phyloP scores from a whole-genome alignment of 2,329 filamentous ascomycete genomes.

The Xylaria sp. region DNA sequence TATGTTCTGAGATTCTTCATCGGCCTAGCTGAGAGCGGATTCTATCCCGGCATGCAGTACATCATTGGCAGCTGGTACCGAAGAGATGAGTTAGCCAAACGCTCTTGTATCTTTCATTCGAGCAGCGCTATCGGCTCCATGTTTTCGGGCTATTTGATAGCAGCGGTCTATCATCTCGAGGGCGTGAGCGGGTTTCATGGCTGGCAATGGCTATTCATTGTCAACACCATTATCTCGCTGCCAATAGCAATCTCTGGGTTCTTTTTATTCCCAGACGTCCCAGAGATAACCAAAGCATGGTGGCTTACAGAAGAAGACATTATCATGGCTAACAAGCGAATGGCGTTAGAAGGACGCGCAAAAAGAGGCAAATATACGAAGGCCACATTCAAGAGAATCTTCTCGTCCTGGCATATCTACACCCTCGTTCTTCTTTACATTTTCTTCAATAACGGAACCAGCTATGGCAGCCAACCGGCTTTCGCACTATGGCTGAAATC shows the following conservation, averaged over 20 bases:
- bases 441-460: slow-evolving; percentile 71
- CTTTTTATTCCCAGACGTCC: slow-evolving; percentile 56
- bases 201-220: slow-evolving; percentile 67
- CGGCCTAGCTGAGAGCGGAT: slow-evolving; percentile 48
- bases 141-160: slow-evolving; percentile 66
- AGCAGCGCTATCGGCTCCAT: slow-evolving; percentile 47
- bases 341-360: slow-evolving; percentile 59
- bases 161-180: slow-evolving; percentile 61
- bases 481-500: slow-evolving; percentile 64
- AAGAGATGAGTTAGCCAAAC: slow-evolving; percentile 58
- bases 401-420: slow-evolving; percentile 74
- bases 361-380: slow-evolving; percentile 54
- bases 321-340: slow-evolving; percentile 53
- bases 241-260: slow-evolving; percentile 63
- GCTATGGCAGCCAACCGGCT: slow-evolving; percentile 61
- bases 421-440: slow-evolving; percentile 68
- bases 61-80: slow-evolving; percentile 54
- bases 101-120: slow-evolving; percentile 54
- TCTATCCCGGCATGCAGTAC: slow-evolving; percentile 52
- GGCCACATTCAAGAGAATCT: slow-evolving; percentile 68
- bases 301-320: slow-evolving; percentile 55
- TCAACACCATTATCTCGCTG: slow-evolving; percentile 65
- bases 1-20: slow-evolving; percentile 53
- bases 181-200: slow-evolving; percentile 60
- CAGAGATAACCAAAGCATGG: slow-evolving; percentile 54